Base-by-base conservation (phyloP, 805 yeast species). In the Suhomyces prunicola region DNA sequence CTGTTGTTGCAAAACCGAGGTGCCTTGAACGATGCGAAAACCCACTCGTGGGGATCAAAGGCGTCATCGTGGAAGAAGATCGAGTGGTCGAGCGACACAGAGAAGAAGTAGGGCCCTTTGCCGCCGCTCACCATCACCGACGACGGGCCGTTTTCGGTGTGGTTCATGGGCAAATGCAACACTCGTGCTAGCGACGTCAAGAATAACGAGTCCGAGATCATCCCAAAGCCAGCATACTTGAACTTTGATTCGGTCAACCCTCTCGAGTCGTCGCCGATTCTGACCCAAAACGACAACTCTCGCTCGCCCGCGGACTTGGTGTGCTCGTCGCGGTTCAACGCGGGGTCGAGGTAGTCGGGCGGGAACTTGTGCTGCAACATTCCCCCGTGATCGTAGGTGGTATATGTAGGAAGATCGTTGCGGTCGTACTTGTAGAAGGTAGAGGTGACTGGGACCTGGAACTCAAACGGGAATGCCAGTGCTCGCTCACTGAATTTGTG, bases 1-100 rank as follows among this genome's bases (percentile, higher is more conserved):
- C 74, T 59, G 57, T 69, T 69, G 53, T 70, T 69, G 42, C 64
- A 51, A 47, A 66, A 62, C 36, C 72, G 57, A 5, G 72, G 72
- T 1, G 70, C 64, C 26, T 49, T 55, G 54, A 60, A 69, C n/a
- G 56, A 58, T 53, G 66, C 67, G 52, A 60, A 67, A 10, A 62
- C 51, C 76, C 76, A 71, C 6, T 67, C 57, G 12, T 63, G 62
- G 7, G 73, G 73, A 47, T 70, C 70, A 54, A 71, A 70, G 26
- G 59, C 62, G 48, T 66, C 72, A 50, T 71, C 74, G 54, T 71
- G 76, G 55, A 71, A 69, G 50, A 63, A 71, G 6, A 71, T 60
- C 5, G 69, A 60, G 51, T 71, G 76, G 56, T 71, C 76, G 33
- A 71, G 59, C 6, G 72, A 66, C 1, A 70, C 65, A 13, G 68